phyloP scores from a whole-genome alignment of 192 early-diverging fungal genomes.

The Neocallimastix lanati region DNA sequence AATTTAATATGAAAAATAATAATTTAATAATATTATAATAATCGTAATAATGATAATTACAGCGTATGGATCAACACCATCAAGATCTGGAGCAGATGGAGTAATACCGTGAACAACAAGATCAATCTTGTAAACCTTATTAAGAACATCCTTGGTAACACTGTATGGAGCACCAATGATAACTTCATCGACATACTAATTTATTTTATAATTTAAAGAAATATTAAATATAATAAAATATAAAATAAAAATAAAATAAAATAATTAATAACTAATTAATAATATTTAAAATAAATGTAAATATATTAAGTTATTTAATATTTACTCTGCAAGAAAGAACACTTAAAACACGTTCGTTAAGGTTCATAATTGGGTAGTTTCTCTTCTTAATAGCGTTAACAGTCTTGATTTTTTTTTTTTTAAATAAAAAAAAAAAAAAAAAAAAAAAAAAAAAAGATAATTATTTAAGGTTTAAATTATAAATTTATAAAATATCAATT shows the following conservation, averaged over 20 bases:
- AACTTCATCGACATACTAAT: constrained; percentile 78
- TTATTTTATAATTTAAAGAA: neutral
- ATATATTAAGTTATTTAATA: neutral
- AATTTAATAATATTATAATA: no score
- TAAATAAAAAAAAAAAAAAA: no score
- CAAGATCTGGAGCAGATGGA: constrained; percentile 39
- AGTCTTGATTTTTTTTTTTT: constrained; percentile 26
- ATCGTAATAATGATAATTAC: constrained; percentile 11
- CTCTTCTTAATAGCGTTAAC: constrained; percentile 72
- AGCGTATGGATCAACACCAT: constrained; percentile 65
- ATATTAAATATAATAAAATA: neutral
- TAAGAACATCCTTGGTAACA: constrained; percentile 67
- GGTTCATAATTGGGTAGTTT: constrained; percentile 87
- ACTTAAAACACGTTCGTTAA: constrained; percentile 81
- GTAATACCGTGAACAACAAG: constrained; percentile 62
- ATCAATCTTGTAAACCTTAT: constrained; percentile 67
- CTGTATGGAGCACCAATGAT: constrained; percentile 82
- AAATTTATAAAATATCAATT: no score
- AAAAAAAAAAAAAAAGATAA: neutral
- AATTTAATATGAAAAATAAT: no score
- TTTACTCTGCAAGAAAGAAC: constrained; percentile 80
- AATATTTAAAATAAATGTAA: no score
- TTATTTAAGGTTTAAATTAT: no score
- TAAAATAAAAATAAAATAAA: no score
- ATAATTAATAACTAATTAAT: no score